Evolutionary conservation across 192 early-diverging fungal genomes (phyloP), one percentile per base, ranked within the genome.

Genomic region (Diversispora epigaea): DNA sequence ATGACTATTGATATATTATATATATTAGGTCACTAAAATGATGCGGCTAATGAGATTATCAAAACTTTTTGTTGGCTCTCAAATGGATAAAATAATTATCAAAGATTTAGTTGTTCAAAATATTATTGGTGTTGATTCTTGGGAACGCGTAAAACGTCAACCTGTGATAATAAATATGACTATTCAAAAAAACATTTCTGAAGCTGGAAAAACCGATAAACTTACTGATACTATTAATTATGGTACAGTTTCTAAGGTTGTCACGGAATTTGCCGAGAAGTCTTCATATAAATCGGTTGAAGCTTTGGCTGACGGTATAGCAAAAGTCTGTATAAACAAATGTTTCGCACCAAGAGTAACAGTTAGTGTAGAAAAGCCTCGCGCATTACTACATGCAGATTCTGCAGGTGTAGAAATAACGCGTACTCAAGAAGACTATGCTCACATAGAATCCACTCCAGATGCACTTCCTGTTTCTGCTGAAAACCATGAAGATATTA

Each of bases 51-150:
- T 32, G 25, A 32, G 25, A 32, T 32, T 32, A 32, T 32, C 25
- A 32, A 32, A 32, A 32, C 25, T 32, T 32, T 32, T 32, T 32
- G 25, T 32, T 32, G 25, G 25, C 25, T 32, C 25, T 2, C 25
- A 32, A 32, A 32, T 32, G 25, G 93, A 94, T 86, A 90, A 86
- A 75, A 87, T 93, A 70, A 78, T 87, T 50, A 81, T 96, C 39
- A 85, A 88, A 69, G 87, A 95, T 80, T 87, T 98, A 44, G 82
- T 88, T 25, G 90, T 98, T 57, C 90, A 89, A 63, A 92, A 88
- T 54, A 89, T 92, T 55, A 86, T 96, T 52, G 97, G 97, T 9
- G 91, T 94, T 60, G 96, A 99, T 82, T 86, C 91, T 19, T 99
- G 97, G 96, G 95, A 95, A 74, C 86, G 94, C 15, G 84, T 84